phyloP scores from a whole-genome alignment of 2,329 filamentous ascomycete species.

The Trichoderma guizhouense region DNA sequence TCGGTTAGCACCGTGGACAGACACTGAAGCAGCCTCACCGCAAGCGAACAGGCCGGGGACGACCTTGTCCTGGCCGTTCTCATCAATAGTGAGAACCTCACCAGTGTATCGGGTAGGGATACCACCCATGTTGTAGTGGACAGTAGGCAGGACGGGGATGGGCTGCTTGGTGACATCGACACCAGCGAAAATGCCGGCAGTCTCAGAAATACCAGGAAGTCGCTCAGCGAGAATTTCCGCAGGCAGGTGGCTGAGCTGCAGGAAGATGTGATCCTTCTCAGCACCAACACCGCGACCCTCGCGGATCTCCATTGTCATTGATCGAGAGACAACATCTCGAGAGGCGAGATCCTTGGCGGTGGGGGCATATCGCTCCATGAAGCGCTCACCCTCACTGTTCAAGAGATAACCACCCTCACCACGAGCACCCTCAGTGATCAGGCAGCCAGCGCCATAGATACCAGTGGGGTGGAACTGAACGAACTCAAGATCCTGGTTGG shows the following conservation, averaged over 20 bases:
- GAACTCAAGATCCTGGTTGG: conserved; percentile 99
- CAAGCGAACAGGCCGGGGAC: conserved; percentile 95
- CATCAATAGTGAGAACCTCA: conserved; percentile 87
- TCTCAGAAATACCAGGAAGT: conserved; percentile 97
- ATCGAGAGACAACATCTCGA: conserved; percentile 93
- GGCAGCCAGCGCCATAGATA: conserved; percentile 96
- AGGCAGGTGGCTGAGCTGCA: conserved; percentile 93
- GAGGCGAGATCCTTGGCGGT: conserved; percentile 97
- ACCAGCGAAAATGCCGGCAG: conserved; percentile 92
- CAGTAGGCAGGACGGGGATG: conserved; percentile 92
- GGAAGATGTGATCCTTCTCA: conserved; percentile 98
- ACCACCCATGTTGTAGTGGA: conserved; percentile 99
- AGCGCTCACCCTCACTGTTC: conserved; percentile 96
- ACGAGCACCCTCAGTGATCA: conserved; percentile 97
- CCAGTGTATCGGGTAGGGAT: conserved; percentile 97
- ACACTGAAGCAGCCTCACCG: conserved; percentile 95
- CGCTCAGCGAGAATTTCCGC: conserved; percentile 90
- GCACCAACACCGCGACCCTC: conserved; percentile 95
- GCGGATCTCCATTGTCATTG: conserved; percentile 97
- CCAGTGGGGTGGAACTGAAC: conserved; percentile 99
- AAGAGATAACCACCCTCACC: conserved; percentile 97
- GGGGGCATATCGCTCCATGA: conserved; percentile 98
- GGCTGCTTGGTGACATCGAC: conserved; percentile 97
- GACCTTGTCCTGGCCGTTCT: conserved; percentile 82
- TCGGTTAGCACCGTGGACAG: conserved; percentile 96